These are phyloP conservation scores for Monosporozyma yasuniensis DNA, from an alignment of 805 yeast genomes.

Conservation along the genomic window DNA sequence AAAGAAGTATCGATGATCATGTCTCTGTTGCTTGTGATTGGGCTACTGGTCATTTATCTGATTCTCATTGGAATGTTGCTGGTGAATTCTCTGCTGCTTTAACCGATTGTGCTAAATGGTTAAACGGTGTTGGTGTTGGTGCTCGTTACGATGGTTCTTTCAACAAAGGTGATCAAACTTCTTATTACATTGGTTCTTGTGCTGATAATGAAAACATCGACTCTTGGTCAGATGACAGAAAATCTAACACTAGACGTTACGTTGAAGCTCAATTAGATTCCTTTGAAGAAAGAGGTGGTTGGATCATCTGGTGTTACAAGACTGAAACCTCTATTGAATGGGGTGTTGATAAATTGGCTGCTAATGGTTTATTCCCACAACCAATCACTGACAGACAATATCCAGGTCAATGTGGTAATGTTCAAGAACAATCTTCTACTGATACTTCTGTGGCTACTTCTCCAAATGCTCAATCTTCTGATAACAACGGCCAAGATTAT, in stretches of 20 bases:
- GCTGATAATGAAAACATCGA: conserved; percentile 36
- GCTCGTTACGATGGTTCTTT: conserved; percentile 68
- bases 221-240: conserved; percentile 54
- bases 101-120: conserved; percentile 85
- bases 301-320: conserved; percentile 95
- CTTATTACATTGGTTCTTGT: conserved; percentile 51
- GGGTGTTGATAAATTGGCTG: conserved; percentile 61
- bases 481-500: background rate
- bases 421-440: background rate
- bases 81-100: conserved; percentile 93
- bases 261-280: conserved; percentile 91
- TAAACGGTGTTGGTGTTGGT: conserved; percentile 80
- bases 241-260: conserved; percentile 51
- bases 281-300: conserved; percentile 63
- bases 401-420: conserved; percentile 51
- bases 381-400: conserved; percentile 63
- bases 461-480: too few species aligned
- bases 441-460: background rate
- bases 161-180: conserved; percentile 27
- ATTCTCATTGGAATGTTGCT: conserved; percentile 63
- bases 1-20: conserved; percentile 53
- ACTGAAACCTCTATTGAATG: conserved; percentile 78
- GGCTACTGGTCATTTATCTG: conserved; percentile 37
- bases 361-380: conserved; percentile 63
- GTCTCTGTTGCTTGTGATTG: conserved; percentile 45